A percentile compares a stretch with the other conserved stretches of the same genome.
Conservation (phyloP, 179 eudicot species). For the Pouteria campechiana region DNA sequence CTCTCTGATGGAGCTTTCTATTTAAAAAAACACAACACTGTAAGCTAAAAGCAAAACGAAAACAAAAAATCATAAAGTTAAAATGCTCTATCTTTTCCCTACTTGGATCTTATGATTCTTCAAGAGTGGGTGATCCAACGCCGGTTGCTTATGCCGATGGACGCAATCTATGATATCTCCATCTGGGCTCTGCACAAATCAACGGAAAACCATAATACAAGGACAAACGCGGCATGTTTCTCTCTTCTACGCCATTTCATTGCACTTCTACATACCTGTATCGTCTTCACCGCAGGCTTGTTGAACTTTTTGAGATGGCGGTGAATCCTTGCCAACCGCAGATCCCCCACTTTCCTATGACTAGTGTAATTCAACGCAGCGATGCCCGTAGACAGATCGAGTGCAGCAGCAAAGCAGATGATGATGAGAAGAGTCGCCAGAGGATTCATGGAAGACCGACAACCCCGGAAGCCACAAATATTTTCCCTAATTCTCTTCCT, state of each 20-base stretch:
- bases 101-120: slow-evolving; percentile 99
- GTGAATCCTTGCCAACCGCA: slow-evolving; percentile 74
- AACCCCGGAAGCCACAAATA: neutral
- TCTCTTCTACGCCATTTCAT: neutral
- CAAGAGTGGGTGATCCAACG: slow-evolving; percentile 95
- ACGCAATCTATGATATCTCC: slow-evolving; percentile 97
- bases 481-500: slow-evolving; percentile 3
- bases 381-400: slow-evolving; percentile 12
- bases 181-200: slow-evolving; percentile 73
- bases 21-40: neutral
- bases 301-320: slow-evolving; percentile 58
- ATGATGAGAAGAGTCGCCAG: neutral
- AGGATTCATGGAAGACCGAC: slow-evolving; percentile 1
- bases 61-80: neutral
- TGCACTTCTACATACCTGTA: slow-evolving; percentile 35
- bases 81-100: neutral
- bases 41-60: neutral
- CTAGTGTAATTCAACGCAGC: slow-evolving; percentile 50
- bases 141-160: slow-evolving; percentile 71
- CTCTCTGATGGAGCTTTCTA: slow-evolving; percentile 57
- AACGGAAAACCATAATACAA: neutral
- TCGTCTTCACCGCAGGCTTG: slow-evolving; percentile 66
- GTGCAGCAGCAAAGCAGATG: neutral
- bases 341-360: slow-evolving; percentile 51
- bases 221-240: neutral